Percentiles rank a stretch among this genome's conserved stretches.
phyloP scores from a whole-genome alignment of 345 rosid genomes.

The Isatis tinctoria region DNA sequence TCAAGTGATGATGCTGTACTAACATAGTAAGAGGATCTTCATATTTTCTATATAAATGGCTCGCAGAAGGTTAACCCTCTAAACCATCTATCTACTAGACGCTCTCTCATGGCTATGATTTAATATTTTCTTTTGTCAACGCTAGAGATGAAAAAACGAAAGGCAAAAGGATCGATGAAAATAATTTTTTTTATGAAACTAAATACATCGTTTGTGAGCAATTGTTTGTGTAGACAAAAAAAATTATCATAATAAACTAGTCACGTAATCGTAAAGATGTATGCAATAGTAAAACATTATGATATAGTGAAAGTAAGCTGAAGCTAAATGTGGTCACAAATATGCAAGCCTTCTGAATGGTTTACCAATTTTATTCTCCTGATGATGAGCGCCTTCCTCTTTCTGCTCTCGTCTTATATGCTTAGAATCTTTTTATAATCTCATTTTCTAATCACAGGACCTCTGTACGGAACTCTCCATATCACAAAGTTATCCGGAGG shows the following conservation, averaged over 20 bases:
- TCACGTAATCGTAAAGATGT: not conserved
- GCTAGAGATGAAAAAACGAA: not conserved
- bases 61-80: not conserved
- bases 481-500: constrained; percentile 87
- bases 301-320: constrained; percentile 4
- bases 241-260: not conserved
- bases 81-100: not conserved
- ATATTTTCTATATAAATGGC: not conserved
- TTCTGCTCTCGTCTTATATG: not conserved
- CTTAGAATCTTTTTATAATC: not conserved
- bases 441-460: constrained; percentile 78
- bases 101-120: not conserved
- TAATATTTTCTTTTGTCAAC: too few relatives aligned
- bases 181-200: not conserved
- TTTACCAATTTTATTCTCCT: constrained; percentile 19
- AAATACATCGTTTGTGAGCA: constrained; percentile 7
- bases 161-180: not conserved
- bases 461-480: constrained; percentile 66
- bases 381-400: not conserved
- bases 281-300: constrained; percentile 22
- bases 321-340: constrained; percentile 4
- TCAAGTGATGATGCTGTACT: not conserved
- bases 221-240: not conserved
- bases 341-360: constrained; percentile 11
- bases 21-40: not conserved